phyloP scores from a whole-genome alignment of 805 yeast genomes.

The Wickerhamomyces sydowiorum region DNA sequence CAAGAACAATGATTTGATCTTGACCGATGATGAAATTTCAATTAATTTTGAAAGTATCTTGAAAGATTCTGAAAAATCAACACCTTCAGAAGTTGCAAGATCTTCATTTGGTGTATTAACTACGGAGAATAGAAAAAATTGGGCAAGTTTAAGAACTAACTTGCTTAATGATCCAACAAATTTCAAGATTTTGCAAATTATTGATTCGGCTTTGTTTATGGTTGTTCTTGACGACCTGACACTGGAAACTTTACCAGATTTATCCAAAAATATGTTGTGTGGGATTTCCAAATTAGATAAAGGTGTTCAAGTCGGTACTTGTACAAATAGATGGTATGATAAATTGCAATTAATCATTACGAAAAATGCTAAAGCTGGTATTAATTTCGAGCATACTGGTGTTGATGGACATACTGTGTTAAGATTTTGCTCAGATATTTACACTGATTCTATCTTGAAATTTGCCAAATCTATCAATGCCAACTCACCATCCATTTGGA shows the following conservation, averaged over 20 bases:
- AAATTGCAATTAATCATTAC: constrained; percentile 84
- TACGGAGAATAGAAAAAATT: constrained; percentile 80
- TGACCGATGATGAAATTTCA: constrained; percentile 70
- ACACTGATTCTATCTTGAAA: constrained; percentile 82
- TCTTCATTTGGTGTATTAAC: constrained; percentile 87
- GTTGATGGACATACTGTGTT: constrained; percentile 94
- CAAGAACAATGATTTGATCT: constrained; percentile 58
- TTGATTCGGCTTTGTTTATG: constrained; percentile 79
- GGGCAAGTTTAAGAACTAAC: constrained; percentile 71
- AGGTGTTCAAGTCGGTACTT: constrained; percentile 90
- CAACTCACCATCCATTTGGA: constrained; percentile 66
- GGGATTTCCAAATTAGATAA: constrained; percentile 74
- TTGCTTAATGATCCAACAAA: constrained; percentile 47
- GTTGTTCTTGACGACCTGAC: constrained; percentile 79
- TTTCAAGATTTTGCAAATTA: constrained; percentile 62
- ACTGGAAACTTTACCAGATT: constrained; percentile 50
- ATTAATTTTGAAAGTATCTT: constrained; percentile 72
- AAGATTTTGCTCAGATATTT: constrained; percentile 82
- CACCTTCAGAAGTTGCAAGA: constrained; percentile 63
- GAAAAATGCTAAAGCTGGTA: constrained; percentile 86
- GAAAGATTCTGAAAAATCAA: constrained; percentile 52
- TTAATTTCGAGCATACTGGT: constrained; percentile 91
- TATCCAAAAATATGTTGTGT: constrained; percentile 82
- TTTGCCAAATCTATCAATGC: constrained; percentile 81
- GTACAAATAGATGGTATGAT: constrained; percentile 94